phyloP scores from a whole-genome alignment of 352 stramenopile genomes.

The Phytophthora tentaculata region DNA sequence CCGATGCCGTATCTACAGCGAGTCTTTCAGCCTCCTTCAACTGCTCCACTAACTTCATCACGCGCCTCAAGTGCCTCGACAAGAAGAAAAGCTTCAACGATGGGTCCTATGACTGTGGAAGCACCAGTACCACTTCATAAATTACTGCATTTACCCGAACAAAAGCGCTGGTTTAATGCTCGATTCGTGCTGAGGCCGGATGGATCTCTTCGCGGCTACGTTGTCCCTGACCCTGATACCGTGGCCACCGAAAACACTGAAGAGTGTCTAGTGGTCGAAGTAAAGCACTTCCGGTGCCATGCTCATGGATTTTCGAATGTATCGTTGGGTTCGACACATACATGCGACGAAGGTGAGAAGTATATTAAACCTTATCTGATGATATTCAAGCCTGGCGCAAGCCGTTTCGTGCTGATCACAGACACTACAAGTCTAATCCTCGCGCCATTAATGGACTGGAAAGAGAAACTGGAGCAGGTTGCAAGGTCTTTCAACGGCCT shows the following conservation, averaged over 20 bases:
- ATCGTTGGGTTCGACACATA: conserved; percentile 14
- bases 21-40: conserved; percentile 53
- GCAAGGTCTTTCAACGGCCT: conserved; percentile 6
- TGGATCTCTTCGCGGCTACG: conserved; percentile 47
- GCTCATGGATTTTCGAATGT: conserved; percentile 41
- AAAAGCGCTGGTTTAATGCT: conserved; percentile 56
- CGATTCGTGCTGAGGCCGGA: conserved; percentile 57
- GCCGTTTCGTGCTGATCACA: conserved; percentile 63
- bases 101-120: conserved; percentile 2
- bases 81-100: conserved; percentile 18
- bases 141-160: conserved; percentile 59
- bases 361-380: conserved; percentile 60
- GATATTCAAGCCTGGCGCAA: conserved; percentile 55
- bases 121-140: conserved; percentile 45
- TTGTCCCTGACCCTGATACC: not conserved
- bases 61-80: conserved; percentile 5
- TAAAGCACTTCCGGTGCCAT: conserved; percentile 59
- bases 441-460: conserved; percentile 56
- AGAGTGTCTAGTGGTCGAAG: conserved; percentile 50
- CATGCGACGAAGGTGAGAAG: conserved; percentile 19
- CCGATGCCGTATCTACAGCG: conserved; percentile 62
- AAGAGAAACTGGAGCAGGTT: conserved; percentile 60
- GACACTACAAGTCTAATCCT: conserved; percentile 46
- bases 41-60: not conserved
- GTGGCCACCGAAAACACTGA: conserved; percentile 13